These are phyloP conservation scores for Diaporthe longicolla DNA, from an alignment of 2,329 filamentous ascomycete genomes.

Conservation along the genomic window DNA sequence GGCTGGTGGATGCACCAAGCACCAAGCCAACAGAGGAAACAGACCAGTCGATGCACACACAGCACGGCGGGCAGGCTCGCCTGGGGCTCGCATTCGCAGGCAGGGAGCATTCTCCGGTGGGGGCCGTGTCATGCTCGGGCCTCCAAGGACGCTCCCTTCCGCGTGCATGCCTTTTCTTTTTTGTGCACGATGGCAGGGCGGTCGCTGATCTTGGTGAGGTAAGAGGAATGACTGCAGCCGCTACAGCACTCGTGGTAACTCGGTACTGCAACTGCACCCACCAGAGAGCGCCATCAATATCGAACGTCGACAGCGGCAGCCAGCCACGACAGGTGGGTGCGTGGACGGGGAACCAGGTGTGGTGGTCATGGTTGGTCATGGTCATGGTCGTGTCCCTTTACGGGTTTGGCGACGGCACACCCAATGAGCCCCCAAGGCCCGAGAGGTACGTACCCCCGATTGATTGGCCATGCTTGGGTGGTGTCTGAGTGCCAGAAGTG, in stretches of 20 bases:
- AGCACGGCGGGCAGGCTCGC: neutral
- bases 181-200: slow-evolving; percentile 1
- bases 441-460: neutral
- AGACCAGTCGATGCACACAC: slow-evolving; percentile 17
- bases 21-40: slow-evolving; percentile 1
- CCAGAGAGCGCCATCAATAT: slow-evolving; percentile 5
- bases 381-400: neutral
- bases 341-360: neutral
- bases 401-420: slow-evolving; percentile 12
- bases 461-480: slow-evolving; percentile 3
- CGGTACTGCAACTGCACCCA: neutral
- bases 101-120: neutral
- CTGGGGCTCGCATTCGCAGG: neutral
- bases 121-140: slow-evolving; percentile 16
- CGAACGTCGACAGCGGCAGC: slow-evolving; percentile 2
- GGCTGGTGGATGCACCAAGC: slow-evolving; percentile 19
- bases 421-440: neutral
- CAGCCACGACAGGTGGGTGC: slow-evolving; percentile 20
- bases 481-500: neutral
- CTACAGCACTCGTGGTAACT: neutral
- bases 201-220: neutral
- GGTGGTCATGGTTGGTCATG: neutral
- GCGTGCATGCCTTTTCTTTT: neutral
- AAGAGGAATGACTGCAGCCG: slow-evolving; percentile 16
- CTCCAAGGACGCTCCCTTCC: neutral